Evolutionary conservation across 23 red algal species (phyloP), one percentile per base, ranked within the genome.

Genomic region (Gracilaria domingensis): DNA sequence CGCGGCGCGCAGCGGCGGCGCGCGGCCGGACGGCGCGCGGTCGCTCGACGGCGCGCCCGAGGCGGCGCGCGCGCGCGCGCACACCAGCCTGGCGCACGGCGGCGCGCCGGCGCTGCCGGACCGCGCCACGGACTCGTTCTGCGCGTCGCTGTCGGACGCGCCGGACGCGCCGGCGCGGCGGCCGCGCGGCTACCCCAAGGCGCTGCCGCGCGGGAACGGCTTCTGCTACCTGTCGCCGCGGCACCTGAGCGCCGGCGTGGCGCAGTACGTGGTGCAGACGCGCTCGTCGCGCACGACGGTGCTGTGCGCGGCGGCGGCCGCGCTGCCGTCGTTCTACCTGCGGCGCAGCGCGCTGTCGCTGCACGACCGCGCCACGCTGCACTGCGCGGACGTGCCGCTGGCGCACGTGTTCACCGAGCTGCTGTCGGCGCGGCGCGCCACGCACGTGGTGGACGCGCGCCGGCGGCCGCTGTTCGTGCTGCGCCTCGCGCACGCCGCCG

Each of bases 111-210:
- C 7, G 30, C 14, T 17, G 11, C 33, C n/a, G n/a, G n/a, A n/a
- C n/a, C n/a, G n/a, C n/a, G n/a, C n/a, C n/a, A n/a, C n/a, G n/a
- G n/a, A n/a, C n/a, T n/a, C n/a, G n/a, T n/a, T n/a, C n/a, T n/a
- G n/a, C n/a, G n/a, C n/a, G n/a, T n/a, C n/a, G n/a, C n/a, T n/a
- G n/a, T n/a, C n/a, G n/a, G n/a, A n/a, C n/a, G n/a, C n/a, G n/a
- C n/a, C n/a, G 69, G 14, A 18, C 13, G 23, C 35, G 18, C 1
- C 69, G 36, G 37, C 39, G 37, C 69, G 69, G 17, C 86, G 86
- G 11, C 86, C 86, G 42, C 86, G 86, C 70, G 86, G 86, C 17
- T 89, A 89, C 59, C 86, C 86, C 17, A 79, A 80, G 37, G 49
- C 86, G 33, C 69, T 89, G 50, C 33, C 33, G 36, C 86, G 69